Evolutionary conservation across 108 stramenopile species (phyloP), one percentile per base, ranked within the genome.

Genomic region (Skeletonema potamos): DNA sequence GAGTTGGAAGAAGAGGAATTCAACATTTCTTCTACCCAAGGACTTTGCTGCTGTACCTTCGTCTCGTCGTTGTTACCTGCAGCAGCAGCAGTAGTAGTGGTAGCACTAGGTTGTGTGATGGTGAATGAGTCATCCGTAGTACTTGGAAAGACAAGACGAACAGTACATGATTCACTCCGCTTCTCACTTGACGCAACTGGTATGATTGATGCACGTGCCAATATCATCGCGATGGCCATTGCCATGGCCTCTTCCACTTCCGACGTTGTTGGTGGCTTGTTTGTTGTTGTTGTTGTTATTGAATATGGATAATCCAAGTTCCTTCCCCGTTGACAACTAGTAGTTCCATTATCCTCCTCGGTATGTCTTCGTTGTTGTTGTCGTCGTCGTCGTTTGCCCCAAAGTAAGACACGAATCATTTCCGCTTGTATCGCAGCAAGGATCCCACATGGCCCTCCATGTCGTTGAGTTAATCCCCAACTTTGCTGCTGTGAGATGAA

Each of bases 381-480:
- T 64, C 54, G 30, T 64, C 41, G 29, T 70, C 39, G 55, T 15
- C 15, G 24, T 41, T 62, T 71, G 8, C 89, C 87, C 62, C 86
- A 90, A 24, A 90, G 33, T 46, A 90, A 68, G 15, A 88, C 55
- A 27, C 82, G 68, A 41, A 96, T 60, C 46, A 96, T 79, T 75
- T 96, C 92, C 2, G 90, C 92, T 72, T 92, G 91, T 15, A 94
- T 66, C 2, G 89, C 86, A 2, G 96, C 92, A 17, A 96, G 61
- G 6, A 96, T 85, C 3, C 96, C 96, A 72, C 96, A 96, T 7
- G 96, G 96, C 4, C 96, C 96, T 33, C 96, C 96, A 36, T 92
- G 87, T 17, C 51, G 55, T 74, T 96, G 96, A n/a, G 72, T 84
- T 60, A 96, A 72, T 36, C 96, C 93, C 88, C 92, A 96, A 30